Conservation (phyloP, 2,329 filamentous ascomycete genomes). For the Colletotrichum sp. region DNA sequence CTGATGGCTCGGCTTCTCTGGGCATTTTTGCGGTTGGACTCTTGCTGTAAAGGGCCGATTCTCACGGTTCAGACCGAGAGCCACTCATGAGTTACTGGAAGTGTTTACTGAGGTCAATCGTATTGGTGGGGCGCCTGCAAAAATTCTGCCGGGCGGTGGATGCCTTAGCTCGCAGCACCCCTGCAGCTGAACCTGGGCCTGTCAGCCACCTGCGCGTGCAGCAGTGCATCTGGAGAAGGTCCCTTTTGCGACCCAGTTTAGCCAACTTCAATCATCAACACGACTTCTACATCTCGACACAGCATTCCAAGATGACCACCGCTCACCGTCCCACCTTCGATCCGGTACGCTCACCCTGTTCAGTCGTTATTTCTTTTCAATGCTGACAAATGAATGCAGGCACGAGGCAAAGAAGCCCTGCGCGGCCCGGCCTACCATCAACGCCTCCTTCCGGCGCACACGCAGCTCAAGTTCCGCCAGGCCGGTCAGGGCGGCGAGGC, state of each 20-base stretch:
- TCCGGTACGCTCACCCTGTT: constrained; percentile 64
- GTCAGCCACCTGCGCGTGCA: background rate
- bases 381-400: constrained; percentile 51
- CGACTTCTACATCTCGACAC: background rate
- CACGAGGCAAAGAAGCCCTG: constrained; percentile 91
- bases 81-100: background rate
- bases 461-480: constrained; percentile 85
- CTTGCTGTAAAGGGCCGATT: constrained; percentile 24
- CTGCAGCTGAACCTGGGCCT: background rate
- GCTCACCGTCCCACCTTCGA: constrained; percentile 93
- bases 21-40: constrained; percentile 68
- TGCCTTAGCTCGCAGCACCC: background rate
- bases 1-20: constrained; percentile 87
- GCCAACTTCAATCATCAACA: background rate
- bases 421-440: constrained; percentile 96
- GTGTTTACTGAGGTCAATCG: constrained; percentile 22
- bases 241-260: background rate
- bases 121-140: constrained; percentile 26
- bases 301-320: constrained; percentile 60
- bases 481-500: constrained; percentile 88
- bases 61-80: background rate
- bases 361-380: background rate
- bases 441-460: constrained; percentile 91
- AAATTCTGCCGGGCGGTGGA: constrained; percentile 59
- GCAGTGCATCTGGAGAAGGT: background rate